Evolutionary conservation across 768 basidiomycete genomes (phyloP), one percentile per base, ranked within the genome.

Genomic region (Boletus subparvulus): DNA sequence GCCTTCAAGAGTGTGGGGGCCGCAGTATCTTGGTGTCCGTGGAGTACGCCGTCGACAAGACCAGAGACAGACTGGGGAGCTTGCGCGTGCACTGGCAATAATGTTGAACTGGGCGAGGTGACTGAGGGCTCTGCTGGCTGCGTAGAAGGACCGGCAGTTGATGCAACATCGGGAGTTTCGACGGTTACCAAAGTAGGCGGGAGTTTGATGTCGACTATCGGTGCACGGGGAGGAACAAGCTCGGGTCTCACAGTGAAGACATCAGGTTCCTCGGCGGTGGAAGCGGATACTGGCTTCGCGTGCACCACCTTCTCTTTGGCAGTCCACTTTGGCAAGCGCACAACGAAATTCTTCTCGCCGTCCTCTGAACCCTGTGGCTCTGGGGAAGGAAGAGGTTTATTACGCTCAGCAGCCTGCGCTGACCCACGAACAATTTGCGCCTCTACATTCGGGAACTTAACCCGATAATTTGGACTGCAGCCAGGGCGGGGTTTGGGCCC

Each of bases 391-490:
- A 62, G 58, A 39, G 57, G 56, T 26, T 67, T 60, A 39, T 37
- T 30, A 11, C 52, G 62, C 28, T 50, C 53, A 35, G 36, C 16
- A 39, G 50, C 14, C 24, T 47, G 61, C n/a, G 37, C 45, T 7
- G 73, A 65, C 10, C 75, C 70, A 47, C 82, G 77, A 46, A 86
- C 73, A 42, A 86, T 67, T 32, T 72, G 76, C 40, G 60, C 60
- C 61, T 66, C 70, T 3, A 65, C 64, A 6, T 84, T 85, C 5
- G 89, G 83, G 19, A 93, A 69, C 64, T 83, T 87, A 53, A 92
- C 78, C 24, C 87, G 81, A 59, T 83, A 78, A 30, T 75, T 75
- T 30, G 79, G 76, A 6, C 78, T 80, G 45, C 81, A 79, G 21
- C 84, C 83, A 13, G 73, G 74, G n/a, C 84, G 82, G 13, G 83